phyloP scores from a whole-genome alignment of 352 stramenopile species.

The Albugo laibachii region DNA sequence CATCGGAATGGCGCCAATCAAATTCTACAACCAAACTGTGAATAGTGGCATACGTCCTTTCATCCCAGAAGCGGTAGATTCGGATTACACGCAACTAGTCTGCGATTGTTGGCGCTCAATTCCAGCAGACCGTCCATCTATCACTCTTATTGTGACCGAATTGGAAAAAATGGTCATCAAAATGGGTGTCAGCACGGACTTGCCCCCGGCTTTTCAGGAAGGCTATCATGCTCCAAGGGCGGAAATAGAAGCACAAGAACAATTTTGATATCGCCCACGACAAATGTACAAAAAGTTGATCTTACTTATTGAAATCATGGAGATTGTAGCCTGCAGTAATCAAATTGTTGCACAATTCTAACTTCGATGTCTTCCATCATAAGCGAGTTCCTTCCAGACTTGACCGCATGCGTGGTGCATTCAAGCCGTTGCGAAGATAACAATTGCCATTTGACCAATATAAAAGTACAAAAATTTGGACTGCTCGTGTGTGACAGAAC shows the following conservation, averaged over 20 bases:
- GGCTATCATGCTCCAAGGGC: conserved; percentile 30
- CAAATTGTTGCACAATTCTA: too few species aligned
- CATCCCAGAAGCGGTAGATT: conserved; percentile 42
- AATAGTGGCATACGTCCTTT: conserved; percentile 48
- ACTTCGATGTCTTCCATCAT: too few species aligned
- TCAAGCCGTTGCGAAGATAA: conserved; percentile 71
- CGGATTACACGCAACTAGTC: conserved; percentile 53
- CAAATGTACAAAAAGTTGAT: conserved; percentile 1
- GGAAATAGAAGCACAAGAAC: too few species aligned
- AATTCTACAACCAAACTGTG: conserved; percentile 81
- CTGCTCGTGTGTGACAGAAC: conserved; percentile 87
- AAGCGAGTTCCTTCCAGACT: too few species aligned
- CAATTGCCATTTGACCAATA: conserved; percentile 87
- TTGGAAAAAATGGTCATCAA: conserved; percentile 52
- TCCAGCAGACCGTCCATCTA: conserved; percentile 42
- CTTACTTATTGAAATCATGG: too few species aligned
- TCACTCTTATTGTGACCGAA: conserved; percentile 53
- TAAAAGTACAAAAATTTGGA: conserved; percentile 94
- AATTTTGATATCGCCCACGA: conserved; percentile 1
- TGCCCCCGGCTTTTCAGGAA: conserved; percentile 66
- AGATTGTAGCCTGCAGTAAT: too few species aligned
- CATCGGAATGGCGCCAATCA: conserved; percentile 79
- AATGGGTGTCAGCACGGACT: conserved; percentile 57
- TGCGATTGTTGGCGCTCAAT: conserved; percentile 73
- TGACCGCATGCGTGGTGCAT: too few species aligned